These are phyloP conservation scores for Cladophialophora bantiana DNA, from an alignment of 2,329 filamentous ascomycete genomes.

Conservation along the genomic window DNA sequence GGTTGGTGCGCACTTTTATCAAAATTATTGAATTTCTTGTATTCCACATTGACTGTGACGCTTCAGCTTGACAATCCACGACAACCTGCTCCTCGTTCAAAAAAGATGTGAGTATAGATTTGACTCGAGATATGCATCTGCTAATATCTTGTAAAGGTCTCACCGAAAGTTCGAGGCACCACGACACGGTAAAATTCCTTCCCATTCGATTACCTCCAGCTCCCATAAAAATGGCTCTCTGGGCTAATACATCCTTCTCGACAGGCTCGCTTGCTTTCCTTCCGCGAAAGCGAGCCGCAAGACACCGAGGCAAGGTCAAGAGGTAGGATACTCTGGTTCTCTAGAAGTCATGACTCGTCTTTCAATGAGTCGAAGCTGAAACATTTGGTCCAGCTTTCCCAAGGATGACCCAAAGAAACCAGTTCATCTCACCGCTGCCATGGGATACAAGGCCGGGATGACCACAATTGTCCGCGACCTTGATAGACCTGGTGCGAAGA, in stretches of 20 bases:
- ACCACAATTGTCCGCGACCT: constrained; percentile 99
- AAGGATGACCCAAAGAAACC: constrained; percentile 99
- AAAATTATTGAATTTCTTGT: constrained; percentile 18
- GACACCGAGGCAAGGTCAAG: constrained; percentile 98
- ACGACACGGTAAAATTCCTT: constrained; percentile 76
- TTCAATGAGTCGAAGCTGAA: constrained; percentile 40
- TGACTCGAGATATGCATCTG: not conserved
- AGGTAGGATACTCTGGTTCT: constrained; percentile 65
- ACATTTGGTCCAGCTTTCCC: constrained; percentile 75
- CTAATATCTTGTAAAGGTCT: constrained; percentile 47
- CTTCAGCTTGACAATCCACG: constrained; percentile 23
- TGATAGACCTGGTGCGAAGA: constrained; percentile 98
- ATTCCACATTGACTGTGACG: constrained; percentile 3
- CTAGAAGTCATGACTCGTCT: constrained; percentile 41
- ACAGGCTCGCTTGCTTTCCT: constrained; percentile 79
- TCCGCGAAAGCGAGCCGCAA: constrained; percentile 88
- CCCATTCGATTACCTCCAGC: constrained; percentile 8
- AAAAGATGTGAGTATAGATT: constrained; percentile 29
- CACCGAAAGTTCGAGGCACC: constrained; percentile 83
- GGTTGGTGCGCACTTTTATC: not conserved
- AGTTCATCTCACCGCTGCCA: constrained; percentile 95
- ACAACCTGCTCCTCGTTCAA: constrained; percentile 21
- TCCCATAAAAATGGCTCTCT: constrained; percentile 13
- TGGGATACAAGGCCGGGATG: constrained; percentile 99
- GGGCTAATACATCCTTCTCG: constrained; percentile 41